These are phyloP conservation scores for Ceratocystis huliohia DNA, from an alignment of 2,329 filamentous ascomycete species.

Conservation along the genomic window DNA sequence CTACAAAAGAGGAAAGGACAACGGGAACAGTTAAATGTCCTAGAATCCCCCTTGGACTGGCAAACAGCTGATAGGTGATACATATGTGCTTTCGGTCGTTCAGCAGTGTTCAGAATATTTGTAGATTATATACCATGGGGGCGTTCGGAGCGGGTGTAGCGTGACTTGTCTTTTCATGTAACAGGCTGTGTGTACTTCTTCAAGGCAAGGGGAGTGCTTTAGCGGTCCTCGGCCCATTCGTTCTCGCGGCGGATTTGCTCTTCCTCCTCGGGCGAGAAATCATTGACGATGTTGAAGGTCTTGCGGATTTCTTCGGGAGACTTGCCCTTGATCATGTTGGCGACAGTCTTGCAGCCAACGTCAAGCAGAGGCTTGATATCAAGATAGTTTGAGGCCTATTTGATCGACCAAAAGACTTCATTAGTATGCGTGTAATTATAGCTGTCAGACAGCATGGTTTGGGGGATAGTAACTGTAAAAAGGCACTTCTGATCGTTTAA, in stretches of 20 bases:
- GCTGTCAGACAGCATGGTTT: too few relatives aligned
- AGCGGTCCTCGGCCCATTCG: constrained; percentile 80
- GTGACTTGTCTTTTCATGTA: not conserved
- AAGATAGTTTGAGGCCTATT: constrained; percentile 87
- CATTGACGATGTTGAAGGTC: constrained; percentile 99
- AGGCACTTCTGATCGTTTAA: too few relatives aligned
- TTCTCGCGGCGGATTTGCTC: constrained; percentile 92
- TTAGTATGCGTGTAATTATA: too few relatives aligned
- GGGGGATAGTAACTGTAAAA: too few relatives aligned
- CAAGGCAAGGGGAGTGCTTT: constrained; percentile 26
- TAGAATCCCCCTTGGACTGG: not conserved
- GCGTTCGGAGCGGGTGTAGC: not conserved
- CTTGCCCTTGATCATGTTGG: constrained; percentile 99
- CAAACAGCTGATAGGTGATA: not conserved
- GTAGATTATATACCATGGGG: not conserved
- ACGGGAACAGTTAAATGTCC: not conserved
- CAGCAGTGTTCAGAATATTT: not conserved
- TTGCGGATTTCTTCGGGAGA: constrained; percentile 98
- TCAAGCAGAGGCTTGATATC: constrained; percentile 98
- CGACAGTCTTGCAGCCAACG: constrained; percentile 97
- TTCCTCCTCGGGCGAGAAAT: constrained; percentile 97
- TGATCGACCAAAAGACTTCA: too few relatives aligned
- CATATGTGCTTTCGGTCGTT: not conserved
- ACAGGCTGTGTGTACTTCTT: not conserved
- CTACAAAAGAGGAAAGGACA: not conserved